These are phyloP conservation scores for Aphanomyces invadans DNA, from an alignment of 352 stramenopile species.

Conservation along the genomic window DNA sequence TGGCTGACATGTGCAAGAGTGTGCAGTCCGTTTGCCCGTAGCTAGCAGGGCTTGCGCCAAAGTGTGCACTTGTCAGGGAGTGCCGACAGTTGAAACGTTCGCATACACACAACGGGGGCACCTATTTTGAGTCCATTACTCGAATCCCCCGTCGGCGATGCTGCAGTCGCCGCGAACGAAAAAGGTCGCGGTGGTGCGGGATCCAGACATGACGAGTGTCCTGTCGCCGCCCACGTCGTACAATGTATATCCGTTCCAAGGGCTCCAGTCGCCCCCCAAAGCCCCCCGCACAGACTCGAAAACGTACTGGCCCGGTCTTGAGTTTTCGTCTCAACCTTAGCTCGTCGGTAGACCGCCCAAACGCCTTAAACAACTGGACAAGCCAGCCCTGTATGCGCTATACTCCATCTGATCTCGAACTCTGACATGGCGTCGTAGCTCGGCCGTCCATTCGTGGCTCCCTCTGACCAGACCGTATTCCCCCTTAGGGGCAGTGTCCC, in stretches of 20 bases:
- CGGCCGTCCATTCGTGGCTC: slow-evolving; percentile 1
- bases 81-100: not conserved
- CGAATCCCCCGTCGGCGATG: not conserved
- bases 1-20: too few relatives aligned
- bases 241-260: slow-evolving; percentile 23
- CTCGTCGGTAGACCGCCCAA: not conserved
- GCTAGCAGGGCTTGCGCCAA: too few relatives aligned
- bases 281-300: not conserved
- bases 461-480: slow-evolving; percentile 11
- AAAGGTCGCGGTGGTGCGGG: slow-evolving; percentile 16
- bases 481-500: slow-evolving; percentile 11
- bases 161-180: slow-evolving; percentile 17
- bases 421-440: not conserved
- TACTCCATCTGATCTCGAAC: not conserved
- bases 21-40: too few relatives aligned
- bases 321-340: not conserved
- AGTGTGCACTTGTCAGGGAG: too few relatives aligned
- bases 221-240: not conserved
- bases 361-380: slow-evolving; percentile 10
- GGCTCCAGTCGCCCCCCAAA: slow-evolving; percentile 20
- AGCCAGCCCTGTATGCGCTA: not conserved
- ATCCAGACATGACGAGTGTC: slow-evolving; percentile 16
- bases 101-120: not conserved
- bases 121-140: not conserved
- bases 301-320: not conserved